Evolutionary conservation across 2,329 filamentous ascomycete species (phyloP).

Genomic region (Beauveria australis): DNA sequence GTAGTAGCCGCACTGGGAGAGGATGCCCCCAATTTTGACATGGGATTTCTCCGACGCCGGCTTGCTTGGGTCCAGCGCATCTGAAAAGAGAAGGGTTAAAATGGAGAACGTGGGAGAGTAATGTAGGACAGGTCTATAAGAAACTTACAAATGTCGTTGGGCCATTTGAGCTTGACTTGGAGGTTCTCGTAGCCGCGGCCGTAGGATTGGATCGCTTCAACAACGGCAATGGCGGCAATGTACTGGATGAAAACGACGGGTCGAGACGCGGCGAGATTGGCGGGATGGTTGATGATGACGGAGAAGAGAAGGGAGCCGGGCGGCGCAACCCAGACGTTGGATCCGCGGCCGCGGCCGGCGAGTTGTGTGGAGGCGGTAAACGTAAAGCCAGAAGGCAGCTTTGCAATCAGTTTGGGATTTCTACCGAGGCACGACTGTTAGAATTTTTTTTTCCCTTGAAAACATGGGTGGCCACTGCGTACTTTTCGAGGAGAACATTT

Average conservation of each 20-base stretch:
- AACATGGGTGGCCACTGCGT: constrained; percentile 14
- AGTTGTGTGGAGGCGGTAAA: constrained; percentile 80
- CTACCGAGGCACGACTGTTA: constrained; percentile 37
- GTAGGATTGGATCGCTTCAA: constrained; percentile 75
- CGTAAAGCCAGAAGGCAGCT: constrained; percentile 79
- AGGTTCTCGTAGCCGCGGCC: constrained; percentile 65
- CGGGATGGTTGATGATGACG: constrained; percentile 75
- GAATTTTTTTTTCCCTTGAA: constrained; percentile 10
- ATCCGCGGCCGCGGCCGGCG: constrained; percentile 78
- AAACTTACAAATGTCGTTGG: constrained; percentile 77
- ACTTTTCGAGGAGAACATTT: constrained; percentile 88
- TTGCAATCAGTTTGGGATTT: constrained; percentile 68
- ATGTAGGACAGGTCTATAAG: too few relatives aligned
- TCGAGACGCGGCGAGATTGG: constrained; percentile 59
- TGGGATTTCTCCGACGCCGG: constrained; percentile 45
- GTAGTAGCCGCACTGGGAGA: constrained; percentile 80
- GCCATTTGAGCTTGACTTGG: constrained; percentile 89
- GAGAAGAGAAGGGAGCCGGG: constrained; percentile 82
- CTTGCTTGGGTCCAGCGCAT: constrained; percentile 57
- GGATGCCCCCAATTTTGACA: constrained; percentile 87
- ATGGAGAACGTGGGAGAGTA: neutral
- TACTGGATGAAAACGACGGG: constrained; percentile 95
- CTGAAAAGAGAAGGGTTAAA: constrained; percentile 26
- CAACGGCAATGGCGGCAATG: constrained; percentile 77
- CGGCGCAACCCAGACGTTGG: constrained; percentile 92